Evolutionary conservation across 129 eudicot species (phyloP).

Genomic region (Silybum marianum): DNA sequence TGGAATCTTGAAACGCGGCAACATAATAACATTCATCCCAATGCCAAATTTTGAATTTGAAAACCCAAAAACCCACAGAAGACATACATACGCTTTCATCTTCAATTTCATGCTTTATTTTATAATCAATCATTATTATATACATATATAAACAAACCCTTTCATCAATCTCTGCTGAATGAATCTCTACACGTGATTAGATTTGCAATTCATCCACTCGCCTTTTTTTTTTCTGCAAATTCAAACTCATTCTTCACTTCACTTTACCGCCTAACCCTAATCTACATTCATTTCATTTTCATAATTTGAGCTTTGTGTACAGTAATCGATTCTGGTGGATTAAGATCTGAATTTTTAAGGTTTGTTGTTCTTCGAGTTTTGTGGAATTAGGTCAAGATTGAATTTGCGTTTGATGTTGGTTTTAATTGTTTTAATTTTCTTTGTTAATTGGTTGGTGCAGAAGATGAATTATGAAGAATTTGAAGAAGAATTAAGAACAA

Average conservation of each 20-base stretch:
- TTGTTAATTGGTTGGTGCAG: constrained; percentile 24
- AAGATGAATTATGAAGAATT: constrained; percentile 32
- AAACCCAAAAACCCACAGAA: not conserved
- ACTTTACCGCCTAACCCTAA: constrained; percentile 19
- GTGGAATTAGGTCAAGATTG: constrained; percentile 8
- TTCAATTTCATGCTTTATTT: not conserved
- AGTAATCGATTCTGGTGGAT: constrained; percentile 4
- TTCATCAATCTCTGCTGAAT: not conserved
- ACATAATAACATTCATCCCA: not conserved
- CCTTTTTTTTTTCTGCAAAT: constrained; percentile 8
- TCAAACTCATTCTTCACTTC: constrained; percentile 25
- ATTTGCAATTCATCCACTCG: constrained; percentile 26
- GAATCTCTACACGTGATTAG: constrained; percentile 38
- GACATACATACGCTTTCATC: not conserved
- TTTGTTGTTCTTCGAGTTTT: not conserved
- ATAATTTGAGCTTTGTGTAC: constrained; percentile 8
- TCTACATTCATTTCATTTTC: not conserved
- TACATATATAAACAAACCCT: not conserved
- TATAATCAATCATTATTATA: not conserved
- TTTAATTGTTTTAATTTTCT: not conserved
- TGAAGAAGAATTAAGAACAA: constrained; percentile 16
- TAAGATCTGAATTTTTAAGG: constrained; percentile 35
- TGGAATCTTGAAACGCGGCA: not conserved
- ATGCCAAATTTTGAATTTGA: not conserved
- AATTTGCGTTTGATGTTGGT: not conserved